Base-by-base conservation (phyloP, 176 grass and related monocot genomes). In the Guadua angustifolia region DNA sequence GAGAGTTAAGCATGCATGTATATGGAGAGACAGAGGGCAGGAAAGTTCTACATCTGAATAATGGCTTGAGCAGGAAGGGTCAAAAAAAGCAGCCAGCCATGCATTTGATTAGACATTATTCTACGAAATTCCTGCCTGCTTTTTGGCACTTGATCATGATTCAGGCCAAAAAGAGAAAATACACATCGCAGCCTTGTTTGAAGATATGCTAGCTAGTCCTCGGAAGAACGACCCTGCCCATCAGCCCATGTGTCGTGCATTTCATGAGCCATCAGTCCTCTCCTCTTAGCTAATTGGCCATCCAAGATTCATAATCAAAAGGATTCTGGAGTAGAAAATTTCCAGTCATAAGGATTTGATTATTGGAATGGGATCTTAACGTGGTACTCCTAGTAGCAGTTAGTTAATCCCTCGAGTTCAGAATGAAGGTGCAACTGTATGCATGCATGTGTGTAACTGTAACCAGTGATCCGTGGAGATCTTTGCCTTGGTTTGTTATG, bases 21-120 rank as follows among this genome's bases (percentile, higher is more conserved):
- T 2, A 26, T 0, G 60, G 25, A 15, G 59, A 65, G 75, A 35
- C 60, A 79, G 0, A 21, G 25, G n/a, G 21, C 0, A 66, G 24
- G 18, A 29, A 8, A 21, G 60, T 66, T 29, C 18, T 29, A 50
- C 59, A 26, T 75, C 32, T 17, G 58, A 22, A 6, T 36, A 13
- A 12, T 61, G 39, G 10, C 51, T 78, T 47, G 74, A 25, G 65
- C 19, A 40, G 14, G 67, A 86, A 71, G 66, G 4, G 75, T 69
- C 55, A 86, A 52, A 25, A 53, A 79, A 63, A 43, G 57, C 69
- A 39, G 56, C 6, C 56, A 6, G 33, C 22, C 57, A 9, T 32
- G 84, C 65, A 13, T 51, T 40, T 9, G 66, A 72, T 64, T 79
- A 26, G 75, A 61, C 75, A 15, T 16, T 64, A 72, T 78, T 62